A percentile compares a stretch with the other conserved stretches of the same genome.
Evolutionary conservation across 2,329 filamentous ascomycete genomes (phyloP).

Genomic region (Cercospora sp.): DNA sequence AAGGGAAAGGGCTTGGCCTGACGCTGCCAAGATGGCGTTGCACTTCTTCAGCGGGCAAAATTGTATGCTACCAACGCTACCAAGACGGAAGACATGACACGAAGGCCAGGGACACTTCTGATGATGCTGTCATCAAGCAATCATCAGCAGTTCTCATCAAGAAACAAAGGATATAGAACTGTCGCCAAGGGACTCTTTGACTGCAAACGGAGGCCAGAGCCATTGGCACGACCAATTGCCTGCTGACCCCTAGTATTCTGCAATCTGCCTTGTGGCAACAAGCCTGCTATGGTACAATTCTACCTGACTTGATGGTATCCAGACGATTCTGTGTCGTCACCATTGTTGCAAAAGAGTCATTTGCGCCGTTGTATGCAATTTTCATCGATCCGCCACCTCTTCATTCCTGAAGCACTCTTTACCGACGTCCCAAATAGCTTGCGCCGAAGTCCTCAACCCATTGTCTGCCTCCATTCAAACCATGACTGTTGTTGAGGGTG

Average conservation of each 20-base stretch:
- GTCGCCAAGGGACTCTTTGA: background rate
- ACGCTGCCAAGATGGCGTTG: background rate
- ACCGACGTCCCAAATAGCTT: slow-evolving; percentile 14
- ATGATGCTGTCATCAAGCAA: background rate
- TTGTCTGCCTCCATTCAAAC: slow-evolving; percentile 49
- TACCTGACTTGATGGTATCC: background rate
- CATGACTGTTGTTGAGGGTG: slow-evolving; percentile 51
- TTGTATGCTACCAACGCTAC: background rate
- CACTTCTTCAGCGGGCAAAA: background rate
- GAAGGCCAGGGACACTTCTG: background rate
- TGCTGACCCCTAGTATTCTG: background rate
- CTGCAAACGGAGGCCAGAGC: background rate
- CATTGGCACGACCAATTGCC: background rate
- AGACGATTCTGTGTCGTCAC: background rate
- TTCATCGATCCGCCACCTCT: background rate
- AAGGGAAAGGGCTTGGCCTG: slow-evolving; percentile 1
- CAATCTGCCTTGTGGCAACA: background rate
- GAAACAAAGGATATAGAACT: background rate
- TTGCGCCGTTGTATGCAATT: background rate
- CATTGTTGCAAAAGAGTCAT: background rate
- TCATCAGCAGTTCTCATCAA: background rate
- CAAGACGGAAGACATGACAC: background rate
- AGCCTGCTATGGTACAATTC: slow-evolving; percentile 2
- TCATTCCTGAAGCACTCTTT: background rate
- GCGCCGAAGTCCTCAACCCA: slow-evolving; percentile 16